These are phyloP conservation scores for Talaromyces piceae DNA, from an alignment of 2,329 filamentous ascomycete species.

Conservation along the genomic window DNA sequence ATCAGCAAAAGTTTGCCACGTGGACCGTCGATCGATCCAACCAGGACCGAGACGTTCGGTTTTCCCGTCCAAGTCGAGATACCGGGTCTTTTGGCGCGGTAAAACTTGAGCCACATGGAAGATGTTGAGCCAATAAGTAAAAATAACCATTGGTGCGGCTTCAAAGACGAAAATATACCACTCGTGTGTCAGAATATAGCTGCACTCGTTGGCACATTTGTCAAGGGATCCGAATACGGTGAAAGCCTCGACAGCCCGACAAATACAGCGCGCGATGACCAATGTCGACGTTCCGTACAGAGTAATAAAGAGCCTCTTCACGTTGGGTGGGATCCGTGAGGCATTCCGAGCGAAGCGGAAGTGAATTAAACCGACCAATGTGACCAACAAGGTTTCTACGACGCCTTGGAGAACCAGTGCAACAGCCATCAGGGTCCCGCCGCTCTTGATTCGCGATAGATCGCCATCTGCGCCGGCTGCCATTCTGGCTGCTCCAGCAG, in stretches of 20 bases:
- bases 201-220: constrained; percentile 19
- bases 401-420: constrained; percentile 25
- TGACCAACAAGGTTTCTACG: constrained; percentile 23
- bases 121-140: constrained; percentile 29
- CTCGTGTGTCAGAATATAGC: constrained; percentile 22
- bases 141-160: constrained; percentile 28
- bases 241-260: constrained; percentile 29
- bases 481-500: constrained; percentile 21
- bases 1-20: constrained; percentile 22
- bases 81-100: constrained; percentile 20
- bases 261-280: constrained; percentile 29
- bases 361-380: constrained; percentile 22
- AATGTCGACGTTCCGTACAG: constrained; percentile 30
- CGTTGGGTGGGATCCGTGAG: constrained; percentile 20
- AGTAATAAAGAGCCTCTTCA: constrained; percentile 25
- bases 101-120: constrained; percentile 29
- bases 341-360: constrained; percentile 19
- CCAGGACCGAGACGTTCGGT: constrained; percentile 27
- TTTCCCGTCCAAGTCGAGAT: constrained; percentile 22
- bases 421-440: constrained; percentile 20
- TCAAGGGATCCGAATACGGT: constrained; percentile 16
- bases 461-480: constrained; percentile 17
- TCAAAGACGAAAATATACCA: constrained; percentile 34
- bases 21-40: constrained; percentile 23
- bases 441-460: constrained; percentile 15